Evolutionary conservation across 2,329 filamentous ascomycete species (phyloP), one percentile per base, ranked within the genome.

Genomic region (Rachicladosporium sp.): DNA sequence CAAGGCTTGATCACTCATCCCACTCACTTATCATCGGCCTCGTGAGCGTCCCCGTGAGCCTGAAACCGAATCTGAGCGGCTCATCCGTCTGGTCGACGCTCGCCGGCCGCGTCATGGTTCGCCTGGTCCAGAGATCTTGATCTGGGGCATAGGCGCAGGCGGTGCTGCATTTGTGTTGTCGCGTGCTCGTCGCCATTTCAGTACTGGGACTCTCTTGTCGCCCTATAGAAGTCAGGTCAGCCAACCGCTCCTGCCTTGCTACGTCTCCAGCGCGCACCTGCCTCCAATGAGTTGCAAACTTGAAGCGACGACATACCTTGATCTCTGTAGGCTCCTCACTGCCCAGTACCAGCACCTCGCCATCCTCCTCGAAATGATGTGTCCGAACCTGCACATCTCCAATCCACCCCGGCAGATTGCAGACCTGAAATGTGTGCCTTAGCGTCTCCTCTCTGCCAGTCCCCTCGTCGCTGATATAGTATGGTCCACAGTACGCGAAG

Each of bases 311-410:
- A 37, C 40, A 29, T 36, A 60, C 59, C 52, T 59, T 61, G 38
- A 62, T 57, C 40, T 61, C 58, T 39, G 57, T 59, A 1, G 57
- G 57, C 40, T 58, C 56, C 39, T 60, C 57, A 36, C 54, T 59
- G n/a, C 58, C 57, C 11, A 62, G 47, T 30, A 61, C 57, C 13
- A 61, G 48, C 31, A 62, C 54, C 21, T 60, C 46, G n/a, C 56
- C 59, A 37, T 59, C 55, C 37, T 62, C 58, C 43, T 61, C 58
- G 33, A 61, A 61, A 4, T 47, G 50, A 47, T 59, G 57, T 29
- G 57, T 59, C 31, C 58, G 45, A 21, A 60, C 44, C 33, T 62
- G 59, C 4, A 60, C 53, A 35, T 60, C 56, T 21, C 57, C 57
- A 9, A 60, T 51, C 57, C 58, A 61, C 11, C 57, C 58, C 4